These are phyloP conservation scores for Apiospora saccharicola DNA, from an alignment of 2,329 filamentous ascomycete genomes.

Conservation along the genomic window DNA sequence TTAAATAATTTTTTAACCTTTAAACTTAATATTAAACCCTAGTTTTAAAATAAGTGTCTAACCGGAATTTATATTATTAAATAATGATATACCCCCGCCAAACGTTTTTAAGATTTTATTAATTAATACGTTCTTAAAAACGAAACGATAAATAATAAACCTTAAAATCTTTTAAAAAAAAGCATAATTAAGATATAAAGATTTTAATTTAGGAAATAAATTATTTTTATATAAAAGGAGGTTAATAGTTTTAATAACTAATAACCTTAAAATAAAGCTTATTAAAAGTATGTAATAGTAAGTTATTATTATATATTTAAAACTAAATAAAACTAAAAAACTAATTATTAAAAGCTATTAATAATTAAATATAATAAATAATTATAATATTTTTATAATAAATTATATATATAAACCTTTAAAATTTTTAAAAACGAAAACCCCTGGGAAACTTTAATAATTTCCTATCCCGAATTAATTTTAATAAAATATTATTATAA, in stretches of 20 bases:
- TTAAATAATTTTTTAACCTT: not conserved
- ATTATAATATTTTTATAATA: not conserved
- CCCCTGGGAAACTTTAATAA: not conserved
- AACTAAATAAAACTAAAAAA: not conserved
- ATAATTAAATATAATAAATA: not conserved
- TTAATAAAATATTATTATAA: not conserved
- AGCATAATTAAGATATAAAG: not conserved
- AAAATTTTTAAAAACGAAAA: not conserved
- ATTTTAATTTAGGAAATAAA: not conserved
- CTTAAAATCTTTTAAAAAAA: not conserved
- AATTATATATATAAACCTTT: not conserved
- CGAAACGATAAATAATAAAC: not conserved
- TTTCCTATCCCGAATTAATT: not conserved
- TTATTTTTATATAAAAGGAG: not conserved
- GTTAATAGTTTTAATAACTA: too few species aligned
- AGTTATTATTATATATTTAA: not conserved
- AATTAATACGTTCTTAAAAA: not conserved
- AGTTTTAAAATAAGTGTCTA: not conserved
- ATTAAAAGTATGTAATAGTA: not conserved
- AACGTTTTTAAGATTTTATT: not conserved
- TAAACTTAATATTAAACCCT: not conserved
- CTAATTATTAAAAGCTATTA: not conserved
- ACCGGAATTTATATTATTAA: not conserved
- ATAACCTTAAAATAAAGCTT: too few species aligned
- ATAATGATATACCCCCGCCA: not conserved